Conservation (phyloP, 768 basidiomycete genomes). For the Mycena latifolia region DNA sequence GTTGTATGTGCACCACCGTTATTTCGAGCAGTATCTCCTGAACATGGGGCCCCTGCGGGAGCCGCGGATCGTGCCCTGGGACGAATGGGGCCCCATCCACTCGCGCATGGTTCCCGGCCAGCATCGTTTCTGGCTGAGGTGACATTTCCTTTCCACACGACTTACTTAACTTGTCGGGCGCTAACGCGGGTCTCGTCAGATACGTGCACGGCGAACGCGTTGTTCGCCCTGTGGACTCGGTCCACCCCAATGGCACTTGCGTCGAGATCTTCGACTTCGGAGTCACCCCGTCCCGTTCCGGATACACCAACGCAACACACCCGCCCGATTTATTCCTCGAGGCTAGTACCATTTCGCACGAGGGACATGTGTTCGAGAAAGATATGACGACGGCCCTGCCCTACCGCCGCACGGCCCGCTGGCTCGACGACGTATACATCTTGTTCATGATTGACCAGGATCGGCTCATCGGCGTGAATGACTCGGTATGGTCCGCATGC, state of each 20-base stretch:
- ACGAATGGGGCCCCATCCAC: slow-evolving; percentile 27
- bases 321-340: neutral
- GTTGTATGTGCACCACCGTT: slow-evolving; percentile 27
- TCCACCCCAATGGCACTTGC: neutral
- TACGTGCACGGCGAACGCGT: slow-evolving; percentile 37
- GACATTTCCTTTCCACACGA: too few species aligned
- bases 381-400: slow-evolving; percentile 17
- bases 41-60: neutral
- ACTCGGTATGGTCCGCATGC: slow-evolving; percentile 2
- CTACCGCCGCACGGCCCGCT: slow-evolving; percentile 12
- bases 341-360: neutral
- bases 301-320: neutral
- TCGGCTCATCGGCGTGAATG: slow-evolving; percentile 21
- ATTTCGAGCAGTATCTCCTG: slow-evolving; percentile 11
- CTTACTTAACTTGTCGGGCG: neutral
- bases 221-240: slow-evolving; percentile 18
- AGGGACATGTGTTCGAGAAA: slow-evolving; percentile 1
- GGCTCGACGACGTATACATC: slow-evolving; percentile 2
- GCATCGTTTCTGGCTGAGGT: slow-evolving; percentile 27
- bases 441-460: slow-evolving; percentile 27
- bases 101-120: slow-evolving; percentile 23
- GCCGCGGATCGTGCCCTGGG: slow-evolving; percentile 25
- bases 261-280: slow-evolving; percentile 32
- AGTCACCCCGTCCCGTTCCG: slow-evolving; percentile 1
- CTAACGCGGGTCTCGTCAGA: neutral